Conservation (phyloP, 345 rosid species). For the Acer campestre region DNA sequence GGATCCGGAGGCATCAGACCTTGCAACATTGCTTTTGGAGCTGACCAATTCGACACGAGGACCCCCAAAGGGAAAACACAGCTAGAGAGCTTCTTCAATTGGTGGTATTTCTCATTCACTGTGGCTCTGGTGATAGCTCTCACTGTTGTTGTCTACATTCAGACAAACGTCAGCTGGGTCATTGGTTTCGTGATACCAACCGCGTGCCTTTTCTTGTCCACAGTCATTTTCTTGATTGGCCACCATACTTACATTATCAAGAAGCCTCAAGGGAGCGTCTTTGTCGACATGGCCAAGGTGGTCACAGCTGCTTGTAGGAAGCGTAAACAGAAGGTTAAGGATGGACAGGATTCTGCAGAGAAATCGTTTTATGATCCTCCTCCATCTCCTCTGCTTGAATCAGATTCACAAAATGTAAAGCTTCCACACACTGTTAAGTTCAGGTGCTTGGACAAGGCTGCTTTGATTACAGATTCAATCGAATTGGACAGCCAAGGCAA, state of each 20-base stretch:
- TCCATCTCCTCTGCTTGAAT: constrained; percentile 30
- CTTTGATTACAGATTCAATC: constrained; percentile 34
- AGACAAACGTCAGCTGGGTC: constrained; percentile 63
- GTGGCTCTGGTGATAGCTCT: constrained; percentile 54
- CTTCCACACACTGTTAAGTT: constrained; percentile 45
- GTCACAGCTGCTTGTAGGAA: constrained; percentile 46
- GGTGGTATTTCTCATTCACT: constrained; percentile 76
- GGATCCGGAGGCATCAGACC: constrained; percentile 62
- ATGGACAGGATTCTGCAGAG: background rate
- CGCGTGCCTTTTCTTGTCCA: constrained; percentile 46
- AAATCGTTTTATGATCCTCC: constrained; percentile 47
- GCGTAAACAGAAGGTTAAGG: background rate
- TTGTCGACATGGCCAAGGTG: constrained; percentile 54
- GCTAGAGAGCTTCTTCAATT: constrained; percentile 64
- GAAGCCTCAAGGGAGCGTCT: constrained; percentile 59
- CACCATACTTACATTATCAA: constrained; percentile 39
- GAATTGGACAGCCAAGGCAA: constrained; percentile 51
- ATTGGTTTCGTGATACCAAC: constrained; percentile 56
- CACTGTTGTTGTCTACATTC: constrained; percentile 55
- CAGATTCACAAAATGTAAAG: constrained; percentile 16
- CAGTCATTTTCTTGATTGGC: constrained; percentile 48
- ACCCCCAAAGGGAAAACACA: constrained; percentile 47
- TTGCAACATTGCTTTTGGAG: constrained; percentile 58
- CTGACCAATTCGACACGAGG: constrained; percentile 56
- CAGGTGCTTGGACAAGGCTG: constrained; percentile 52